Evolutionary conservation across 2,329 filamentous ascomycete species (phyloP).

Genomic region (Apiospora kogelbergensis): DNA sequence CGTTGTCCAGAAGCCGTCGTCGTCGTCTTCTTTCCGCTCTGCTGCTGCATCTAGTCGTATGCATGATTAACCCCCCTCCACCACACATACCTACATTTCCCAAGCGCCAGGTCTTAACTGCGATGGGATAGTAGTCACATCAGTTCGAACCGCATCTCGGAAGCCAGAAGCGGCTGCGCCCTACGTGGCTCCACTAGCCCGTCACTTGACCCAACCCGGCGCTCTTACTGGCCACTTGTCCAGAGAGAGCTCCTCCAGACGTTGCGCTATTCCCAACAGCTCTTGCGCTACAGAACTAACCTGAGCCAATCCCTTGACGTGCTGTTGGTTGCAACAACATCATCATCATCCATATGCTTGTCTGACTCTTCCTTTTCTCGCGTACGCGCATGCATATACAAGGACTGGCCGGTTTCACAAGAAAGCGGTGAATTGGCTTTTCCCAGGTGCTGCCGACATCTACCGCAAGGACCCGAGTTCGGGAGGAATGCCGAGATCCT

Average conservation of each 20-base stretch:
- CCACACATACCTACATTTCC: not conserved
- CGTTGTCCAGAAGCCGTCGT: not conserved
- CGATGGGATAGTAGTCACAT: not conserved
- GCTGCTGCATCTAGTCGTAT: not conserved
- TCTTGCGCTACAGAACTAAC: not conserved
- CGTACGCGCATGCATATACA: not conserved
- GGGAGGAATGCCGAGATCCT: not conserved
- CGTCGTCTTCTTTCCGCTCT: not conserved
- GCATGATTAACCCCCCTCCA: not conserved
- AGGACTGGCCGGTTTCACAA: not conserved
- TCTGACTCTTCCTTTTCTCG: not conserved
- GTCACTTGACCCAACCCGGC: not conserved
- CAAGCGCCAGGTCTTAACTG: constrained; percentile 1
- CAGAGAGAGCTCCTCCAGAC: not conserved
- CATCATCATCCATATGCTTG: too few relatives aligned
- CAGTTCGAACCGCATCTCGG: constrained; percentile 3
- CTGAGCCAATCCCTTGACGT: not conserved
- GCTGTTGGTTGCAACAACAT: not conserved
- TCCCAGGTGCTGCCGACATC: not conserved
- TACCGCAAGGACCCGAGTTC: not conserved
- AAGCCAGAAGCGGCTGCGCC: not conserved
- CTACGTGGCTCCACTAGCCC: constrained; percentile 3
- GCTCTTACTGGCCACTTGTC: not conserved
- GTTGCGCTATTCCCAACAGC: not conserved
- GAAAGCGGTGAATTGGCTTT: not conserved